A percentile compares a stretch with the other conserved stretches of the same genome.
Evolutionary conservation across 108 stramenopile genomes (phyloP).

Genomic region (Fistulifera pelliculosa): DNA sequence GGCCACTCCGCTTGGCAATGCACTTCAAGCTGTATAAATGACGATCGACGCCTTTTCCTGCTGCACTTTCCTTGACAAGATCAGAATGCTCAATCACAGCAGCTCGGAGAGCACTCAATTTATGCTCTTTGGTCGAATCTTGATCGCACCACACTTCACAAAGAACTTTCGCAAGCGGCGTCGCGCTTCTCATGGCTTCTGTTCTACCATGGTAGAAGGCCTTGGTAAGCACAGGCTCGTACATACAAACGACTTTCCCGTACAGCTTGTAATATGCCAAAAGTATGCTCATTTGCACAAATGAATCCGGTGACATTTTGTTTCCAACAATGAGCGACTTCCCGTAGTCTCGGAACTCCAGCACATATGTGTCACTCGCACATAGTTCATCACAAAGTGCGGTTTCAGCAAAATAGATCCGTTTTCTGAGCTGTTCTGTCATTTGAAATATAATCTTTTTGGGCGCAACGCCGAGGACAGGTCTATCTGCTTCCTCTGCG

Average conservation of each 20-base stretch:
- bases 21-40: constrained; percentile 78
- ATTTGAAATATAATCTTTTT: constrained; percentile 70
- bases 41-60: constrained; percentile 68
- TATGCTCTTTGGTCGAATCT: constrained; percentile 31
- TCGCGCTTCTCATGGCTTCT: constrained; percentile 76
- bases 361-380: constrained; percentile 51
- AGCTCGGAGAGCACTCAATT: constrained; percentile 41
- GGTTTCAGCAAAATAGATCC: constrained; percentile 76
- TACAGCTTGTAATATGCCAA: constrained; percentile 78
- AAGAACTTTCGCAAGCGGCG: constrained; percentile 47
- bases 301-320: constrained; percentile 74
- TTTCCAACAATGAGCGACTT: constrained; percentile 65
- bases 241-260: constrained; percentile 65
- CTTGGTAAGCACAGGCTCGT: constrained; percentile 81
- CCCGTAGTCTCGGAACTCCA: constrained; percentile 73
- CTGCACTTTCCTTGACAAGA: constrained; percentile 53
- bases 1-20: constrained; percentile 59
- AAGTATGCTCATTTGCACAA: constrained; percentile 75
- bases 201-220: constrained; percentile 80
- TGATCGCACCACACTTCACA: constrained; percentile 41
- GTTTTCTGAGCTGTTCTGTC: constrained; percentile 36
- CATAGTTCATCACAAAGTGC: constrained; percentile 69
- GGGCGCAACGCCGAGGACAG: constrained; percentile 45
- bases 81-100: constrained; percentile 55
- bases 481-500: constrained; percentile 17